phyloP scores from a whole-genome alignment of 2,329 filamentous ascomycete species.

The Cercospora janseana region DNA sequence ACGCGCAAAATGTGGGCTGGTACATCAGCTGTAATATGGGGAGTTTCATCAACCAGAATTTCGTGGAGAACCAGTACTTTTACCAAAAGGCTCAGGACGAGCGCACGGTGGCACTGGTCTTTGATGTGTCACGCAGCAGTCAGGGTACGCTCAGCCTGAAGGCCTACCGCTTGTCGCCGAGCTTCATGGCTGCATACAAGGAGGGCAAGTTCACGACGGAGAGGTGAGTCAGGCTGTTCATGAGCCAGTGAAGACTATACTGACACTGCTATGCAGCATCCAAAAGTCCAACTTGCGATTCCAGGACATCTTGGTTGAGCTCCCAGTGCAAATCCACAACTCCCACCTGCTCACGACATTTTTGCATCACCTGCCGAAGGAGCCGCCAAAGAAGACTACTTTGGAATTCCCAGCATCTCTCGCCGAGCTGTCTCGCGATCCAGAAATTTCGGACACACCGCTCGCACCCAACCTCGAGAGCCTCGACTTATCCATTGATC shows the following conservation, averaged over 20 bases:
- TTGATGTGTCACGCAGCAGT: constrained; percentile 92
- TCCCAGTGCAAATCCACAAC: constrained; percentile 90
- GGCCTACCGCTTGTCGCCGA: constrained; percentile 83
- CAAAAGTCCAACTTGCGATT: constrained; percentile 92
- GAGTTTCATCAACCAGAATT: constrained; percentile 92
- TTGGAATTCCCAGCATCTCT: constrained; percentile 76
- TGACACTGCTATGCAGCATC: constrained; percentile 57
- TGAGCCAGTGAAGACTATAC: constrained; percentile 2
- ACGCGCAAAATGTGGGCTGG: constrained; percentile 97
- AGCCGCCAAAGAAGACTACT: constrained; percentile 57
- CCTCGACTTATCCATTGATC: constrained; percentile 90
- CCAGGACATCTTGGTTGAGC: constrained; percentile 88
- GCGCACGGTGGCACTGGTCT: constrained; percentile 81
- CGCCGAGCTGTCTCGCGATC: constrained; percentile 69
- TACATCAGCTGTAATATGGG: constrained; percentile 99
- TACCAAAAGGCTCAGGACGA: constrained; percentile 93
- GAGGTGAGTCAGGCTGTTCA: constrained; percentile 60
- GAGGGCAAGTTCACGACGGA: constrained; percentile 98
- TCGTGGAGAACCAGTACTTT: constrained; percentile 96
- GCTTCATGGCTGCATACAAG: constrained; percentile 89
- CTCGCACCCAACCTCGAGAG: constrained; percentile 86
- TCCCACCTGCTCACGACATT: constrained; percentile 94
- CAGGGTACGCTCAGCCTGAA: constrained; percentile 86
- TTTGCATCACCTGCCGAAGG: constrained; percentile 83
- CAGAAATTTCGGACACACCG: constrained; percentile 57